These are phyloP conservation scores for Microdochium bolleyi DNA, from an alignment of 2,329 filamentous ascomycete genomes.

Conservation along the genomic window DNA sequence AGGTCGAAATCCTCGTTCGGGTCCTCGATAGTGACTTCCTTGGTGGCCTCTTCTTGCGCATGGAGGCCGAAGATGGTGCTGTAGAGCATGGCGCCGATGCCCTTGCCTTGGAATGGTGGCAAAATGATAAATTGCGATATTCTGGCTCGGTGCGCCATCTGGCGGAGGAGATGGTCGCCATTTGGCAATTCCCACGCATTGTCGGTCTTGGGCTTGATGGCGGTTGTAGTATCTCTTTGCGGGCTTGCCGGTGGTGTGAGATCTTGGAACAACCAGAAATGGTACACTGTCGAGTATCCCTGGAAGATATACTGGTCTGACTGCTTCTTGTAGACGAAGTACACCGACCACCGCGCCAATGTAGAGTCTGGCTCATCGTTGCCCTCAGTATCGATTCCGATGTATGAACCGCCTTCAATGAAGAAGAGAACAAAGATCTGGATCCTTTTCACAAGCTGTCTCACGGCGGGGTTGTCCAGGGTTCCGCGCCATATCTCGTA, in stretches of 20 bases:
- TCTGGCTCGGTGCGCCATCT: constrained; percentile 68
- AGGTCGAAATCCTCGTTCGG: constrained; percentile 83
- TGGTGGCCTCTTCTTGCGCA: constrained; percentile 57
- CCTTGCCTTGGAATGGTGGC: constrained; percentile 75
- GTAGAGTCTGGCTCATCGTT: constrained; percentile 64
- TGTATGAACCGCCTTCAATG: constrained; percentile 84
- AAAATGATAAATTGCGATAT: constrained; percentile 93
- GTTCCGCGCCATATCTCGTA: constrained; percentile 83
- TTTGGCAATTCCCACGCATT: constrained; percentile 35
- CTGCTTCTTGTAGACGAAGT: constrained; percentile 69
- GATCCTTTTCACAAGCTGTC: constrained; percentile 67
- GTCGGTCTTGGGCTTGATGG: constrained; percentile 7
- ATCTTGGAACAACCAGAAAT: constrained; percentile 62
- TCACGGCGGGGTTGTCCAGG: constrained; percentile 61
- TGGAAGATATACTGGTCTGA: constrained; percentile 66
- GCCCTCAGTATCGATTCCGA: constrained; percentile 40
- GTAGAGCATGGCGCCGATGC: constrained; percentile 76
- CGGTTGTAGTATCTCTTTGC: constrained; percentile 10
- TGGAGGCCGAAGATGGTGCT: constrained; percentile 67
- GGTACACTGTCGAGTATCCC: constrained; percentile 86
- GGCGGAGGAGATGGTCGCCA: constrained; percentile 37
- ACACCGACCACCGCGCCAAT: constrained; percentile 82
- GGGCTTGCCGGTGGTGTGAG: constrained; percentile 33
- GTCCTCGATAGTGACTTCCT: constrained; percentile 88
- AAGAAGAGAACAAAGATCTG: constrained; percentile 80